phyloP scores from a whole-genome alignment of 1,284 basidiomycete genomes.

The Cronartium ribicola region DNA sequence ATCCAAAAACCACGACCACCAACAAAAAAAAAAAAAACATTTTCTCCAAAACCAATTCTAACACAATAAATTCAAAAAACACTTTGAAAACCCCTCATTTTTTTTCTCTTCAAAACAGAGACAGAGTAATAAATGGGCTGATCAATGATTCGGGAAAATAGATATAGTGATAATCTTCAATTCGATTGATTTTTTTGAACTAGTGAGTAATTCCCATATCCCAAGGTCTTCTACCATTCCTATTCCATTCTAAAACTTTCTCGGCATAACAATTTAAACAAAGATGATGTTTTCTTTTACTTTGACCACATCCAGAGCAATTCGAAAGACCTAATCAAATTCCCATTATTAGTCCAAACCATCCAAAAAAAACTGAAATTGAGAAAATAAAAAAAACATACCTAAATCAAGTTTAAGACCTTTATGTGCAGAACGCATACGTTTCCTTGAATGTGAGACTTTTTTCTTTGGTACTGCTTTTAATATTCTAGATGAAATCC shows the following conservation, averaged over 20 bases:
- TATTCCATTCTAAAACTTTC: conserved; percentile 18
- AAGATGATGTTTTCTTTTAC: conserved; percentile 35
- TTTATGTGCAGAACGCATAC: conserved; percentile 38
- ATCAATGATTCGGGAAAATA: background rate
- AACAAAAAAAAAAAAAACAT: too few species aligned
- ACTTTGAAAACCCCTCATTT: background rate
- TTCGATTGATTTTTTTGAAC: background rate
- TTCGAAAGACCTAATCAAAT: conserved; percentile 5
- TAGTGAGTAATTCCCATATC: conserved; percentile 37
- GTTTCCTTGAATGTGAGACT: conserved; percentile 37
- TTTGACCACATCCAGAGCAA: conserved; percentile 30
- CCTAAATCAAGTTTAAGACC: conserved; percentile 28
- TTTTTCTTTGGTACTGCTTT: conserved; percentile 41
- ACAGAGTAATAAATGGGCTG: background rate
- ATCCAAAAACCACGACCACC: too few species aligned
- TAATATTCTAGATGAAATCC: conserved; percentile 2
- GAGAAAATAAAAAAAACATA: conserved; percentile 6
- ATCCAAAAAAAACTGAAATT: conserved; percentile 9
- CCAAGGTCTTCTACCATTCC: conserved; percentile 21
- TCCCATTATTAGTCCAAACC: background rate
- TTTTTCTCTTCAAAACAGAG: background rate
- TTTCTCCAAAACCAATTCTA: too few species aligned
- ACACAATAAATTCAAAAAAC: too few species aligned
- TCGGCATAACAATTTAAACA: conserved; percentile 40
- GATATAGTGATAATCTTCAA: background rate